Percentiles rank a stretch among this genome's conserved stretches.
Conservation (phyloP, 352 stramenopile species). For the Stramenopiles sp. region DNA sequence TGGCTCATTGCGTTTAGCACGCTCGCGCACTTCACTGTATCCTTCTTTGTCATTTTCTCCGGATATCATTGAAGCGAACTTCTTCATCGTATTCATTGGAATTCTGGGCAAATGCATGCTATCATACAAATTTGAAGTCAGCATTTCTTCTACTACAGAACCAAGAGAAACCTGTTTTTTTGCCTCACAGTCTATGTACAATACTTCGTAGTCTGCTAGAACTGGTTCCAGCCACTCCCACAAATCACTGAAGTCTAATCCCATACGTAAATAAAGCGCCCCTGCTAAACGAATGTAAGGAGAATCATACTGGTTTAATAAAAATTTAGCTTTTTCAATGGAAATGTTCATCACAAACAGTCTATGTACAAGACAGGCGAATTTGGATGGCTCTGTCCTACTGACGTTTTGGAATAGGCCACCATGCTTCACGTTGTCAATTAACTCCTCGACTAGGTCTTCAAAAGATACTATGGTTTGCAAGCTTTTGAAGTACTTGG, state of each 20-base stretch:
- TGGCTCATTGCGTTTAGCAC: conserved; percentile 11
- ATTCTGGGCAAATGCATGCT: background rate
- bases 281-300: conserved; percentile 6
- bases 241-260: background rate
- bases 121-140: background rate
- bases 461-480: background rate
- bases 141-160: background rate
- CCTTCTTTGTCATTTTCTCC: background rate
- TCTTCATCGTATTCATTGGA: conserved; percentile 1
- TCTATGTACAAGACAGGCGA: background rate
- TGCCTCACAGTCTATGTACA: background rate
- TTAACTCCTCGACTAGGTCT: background rate
- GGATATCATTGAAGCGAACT: background rate
- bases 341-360: background rate
- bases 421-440: background rate
- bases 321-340: background rate
- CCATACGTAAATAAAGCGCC: background rate
- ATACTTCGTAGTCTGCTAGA: background rate
- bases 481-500: background rate
- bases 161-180: background rate
- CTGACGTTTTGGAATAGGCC: background rate
- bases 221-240: background rate
- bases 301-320: conserved; percentile 12
- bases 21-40: background rate
- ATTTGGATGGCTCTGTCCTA: background rate